Evolutionary conservation across 306 rosid genomes (phyloP), one percentile per base, ranked within the genome.

Genomic region (Ormosia semicastrata): DNA sequence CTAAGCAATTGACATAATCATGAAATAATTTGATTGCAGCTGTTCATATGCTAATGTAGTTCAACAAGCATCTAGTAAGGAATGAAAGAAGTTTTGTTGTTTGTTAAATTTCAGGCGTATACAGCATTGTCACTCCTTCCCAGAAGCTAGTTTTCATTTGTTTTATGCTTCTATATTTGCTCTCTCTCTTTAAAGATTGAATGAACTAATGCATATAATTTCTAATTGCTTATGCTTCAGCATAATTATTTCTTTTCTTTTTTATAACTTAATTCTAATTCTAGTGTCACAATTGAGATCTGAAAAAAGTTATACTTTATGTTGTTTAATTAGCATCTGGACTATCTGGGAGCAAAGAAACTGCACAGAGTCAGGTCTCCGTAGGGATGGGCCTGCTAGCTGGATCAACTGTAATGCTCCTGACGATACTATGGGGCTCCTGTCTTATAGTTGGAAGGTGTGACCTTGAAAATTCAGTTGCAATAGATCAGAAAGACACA

Each of bases 341-440:
- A 50, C 89, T 92, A 43, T 90, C 94, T 50, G 94, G 77, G 69
- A 84, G 77, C 47, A 62, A 82, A 46, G 89, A 72, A 17, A 87
- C 87, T 41, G 93, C 93, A 30, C 94, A 92, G 81, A 79, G 87
- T 77, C 97, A 90, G 78, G 97, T 92, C 63, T 84, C 92, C 6
- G 92, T 90, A 40, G 97, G 94, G 81, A 92, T 92, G 91, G 94
- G 94, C 24, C 85, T 92, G 77, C 82, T 92, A 39, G 90, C 94
- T 76, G 97, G 97, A 43, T 90, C 97, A 49, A 89, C 91, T 73
- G 94, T 90, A n/a, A 82, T 92, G 94, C 94, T 92, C 67, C 86
- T 90, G 47, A 83, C 97, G 3, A 9, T 90, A 37, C 82, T 90
- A 41, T 92, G 97, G 97, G 94, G 91, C 17, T 81, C 94, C 9